Evolutionary conservation across 108 stramenopile species (phyloP).

Genomic region (Asterionellopsis glacialis): DNA sequence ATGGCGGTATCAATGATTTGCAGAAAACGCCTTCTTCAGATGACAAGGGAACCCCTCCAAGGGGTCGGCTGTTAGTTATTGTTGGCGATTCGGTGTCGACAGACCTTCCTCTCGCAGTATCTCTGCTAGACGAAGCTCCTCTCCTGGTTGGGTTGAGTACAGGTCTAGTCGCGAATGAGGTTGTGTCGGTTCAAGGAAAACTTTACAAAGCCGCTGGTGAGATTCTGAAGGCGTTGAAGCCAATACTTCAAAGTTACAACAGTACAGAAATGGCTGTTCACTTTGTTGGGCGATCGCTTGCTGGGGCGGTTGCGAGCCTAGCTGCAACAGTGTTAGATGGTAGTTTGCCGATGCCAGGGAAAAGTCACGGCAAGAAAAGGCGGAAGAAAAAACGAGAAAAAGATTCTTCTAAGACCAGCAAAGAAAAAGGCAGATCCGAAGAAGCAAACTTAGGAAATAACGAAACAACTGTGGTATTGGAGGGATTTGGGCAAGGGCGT

Average conservation of each 20-base stretch:
- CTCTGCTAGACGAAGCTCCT: constrained; percentile 5
- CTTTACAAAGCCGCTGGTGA: constrained; percentile 56
- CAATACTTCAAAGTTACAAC: constrained; percentile 13
- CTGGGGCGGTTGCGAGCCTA: constrained; percentile 66
- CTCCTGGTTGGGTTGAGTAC: constrained; percentile 16
- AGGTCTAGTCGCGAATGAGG: constrained; percentile 42
- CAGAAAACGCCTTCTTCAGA: constrained; percentile 7
- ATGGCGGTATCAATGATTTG: constrained; percentile 65
- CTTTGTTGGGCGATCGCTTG: constrained; percentile 75
- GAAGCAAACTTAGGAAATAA: constrained; percentile 1
- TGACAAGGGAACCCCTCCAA: constrained; percentile 4
- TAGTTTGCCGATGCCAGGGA: constrained; percentile 45
- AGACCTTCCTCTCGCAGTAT: constrained; percentile 10
- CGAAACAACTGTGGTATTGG: constrained; percentile 7
- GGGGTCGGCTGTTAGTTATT: constrained; percentile 57
- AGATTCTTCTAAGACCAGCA: constrained; percentile 2
- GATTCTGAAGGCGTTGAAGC: constrained; percentile 37
- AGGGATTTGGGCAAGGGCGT: constrained; percentile 49
- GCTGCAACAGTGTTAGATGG: constrained; percentile 76
- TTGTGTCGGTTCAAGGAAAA: constrained; percentile 55
- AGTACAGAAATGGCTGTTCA: constrained; percentile 55
- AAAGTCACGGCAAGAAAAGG: too few species aligned
- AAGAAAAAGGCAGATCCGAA: constrained; percentile 9
- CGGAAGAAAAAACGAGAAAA: background rate
- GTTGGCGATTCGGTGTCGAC: constrained; percentile 25